These are phyloP conservation scores for Trichophyton benhamiae DNA, from an alignment of 2,329 filamentous ascomycete species.

Conservation along the genomic window DNA sequence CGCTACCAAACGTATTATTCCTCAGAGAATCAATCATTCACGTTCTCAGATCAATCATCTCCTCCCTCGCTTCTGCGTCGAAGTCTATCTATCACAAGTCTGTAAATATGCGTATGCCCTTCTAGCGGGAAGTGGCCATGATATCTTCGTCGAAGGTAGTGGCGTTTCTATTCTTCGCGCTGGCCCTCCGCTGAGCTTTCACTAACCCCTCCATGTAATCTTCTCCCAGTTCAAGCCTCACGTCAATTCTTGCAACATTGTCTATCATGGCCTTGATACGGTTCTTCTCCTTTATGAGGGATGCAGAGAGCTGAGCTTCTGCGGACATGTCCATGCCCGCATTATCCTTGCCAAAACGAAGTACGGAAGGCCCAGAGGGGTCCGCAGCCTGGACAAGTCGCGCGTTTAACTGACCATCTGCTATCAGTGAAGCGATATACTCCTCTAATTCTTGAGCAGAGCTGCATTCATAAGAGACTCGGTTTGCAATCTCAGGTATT, in stretches of 20 bases:
- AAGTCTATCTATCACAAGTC: not conserved
- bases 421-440: conserved; percentile 36
- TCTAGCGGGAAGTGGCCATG: conserved; percentile 21
- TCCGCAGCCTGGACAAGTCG: conserved; percentile 35
- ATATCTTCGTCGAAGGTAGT: conserved; percentile 30
- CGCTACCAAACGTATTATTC: not conserved
- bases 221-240: conserved; percentile 44
- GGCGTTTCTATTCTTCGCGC: conserved; percentile 8
- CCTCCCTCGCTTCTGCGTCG: not conserved
- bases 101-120: not conserved
- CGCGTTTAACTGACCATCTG: conserved; percentile 39
- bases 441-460: conserved; percentile 21
- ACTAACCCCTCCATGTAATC: conserved; percentile 46
- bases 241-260: conserved; percentile 43
- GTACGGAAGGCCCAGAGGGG: conserved; percentile 32
- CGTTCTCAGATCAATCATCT: not conserved
- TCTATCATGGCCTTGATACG: conserved; percentile 40
- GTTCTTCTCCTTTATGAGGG: conserved; percentile 37
- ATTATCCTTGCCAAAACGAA: conserved; percentile 40
- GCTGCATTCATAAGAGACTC: conserved; percentile 20
- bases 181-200: conserved; percentile 32
- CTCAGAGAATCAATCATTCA: not conserved
- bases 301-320: conserved; percentile 6
- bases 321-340: conserved; percentile 9
- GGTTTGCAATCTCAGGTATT: conserved; percentile 36